Base-by-base conservation (phyloP, 352 stramenopile genomes). In the Phytopythium kandeliae region DNA sequence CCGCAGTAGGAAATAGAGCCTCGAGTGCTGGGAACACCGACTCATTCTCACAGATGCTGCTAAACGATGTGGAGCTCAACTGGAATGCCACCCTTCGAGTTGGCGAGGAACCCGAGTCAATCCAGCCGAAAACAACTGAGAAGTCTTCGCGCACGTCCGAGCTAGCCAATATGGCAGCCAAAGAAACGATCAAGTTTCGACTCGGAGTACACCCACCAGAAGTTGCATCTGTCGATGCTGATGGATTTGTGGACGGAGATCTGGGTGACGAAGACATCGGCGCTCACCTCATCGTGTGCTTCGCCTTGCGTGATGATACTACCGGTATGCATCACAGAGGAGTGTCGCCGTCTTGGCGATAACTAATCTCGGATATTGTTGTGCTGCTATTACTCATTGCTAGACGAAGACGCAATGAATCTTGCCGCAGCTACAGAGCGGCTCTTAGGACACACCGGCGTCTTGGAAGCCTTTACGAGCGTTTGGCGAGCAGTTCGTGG, bases 331-430 rank as follows among this genome's bases (percentile, higher is more conserved):
- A 11, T 25, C 8, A n/a, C 51, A 45, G 12, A 12, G 15, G 10
- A 36, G 17, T 26, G 21, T 31, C 4, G 28, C 28, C 28, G 28
- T 4, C 4, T 9, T 31, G 28, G 4, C n/a, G n/a, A n/a, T 31
- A 9, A 4, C 28, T 4, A 31, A 31, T n/a, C 13, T n/a, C 44
- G 19, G 17, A 9, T 46, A n/a, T 33, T 0, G 28, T 30, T 11
- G 21, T 38, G 16, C 16, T 40, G 8, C 17, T 26, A 10, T 21
- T 22, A 13, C 38, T 8, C 25, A 13, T 16, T 42, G 22, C 21
- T 17, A 31, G 28, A 31, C 46, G 73, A 87, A 49, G 64, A 74
- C 61, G 65, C 59, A 16, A 74, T 78, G 28, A 67, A 82, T n/a
- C 44, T 87, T 12, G 64, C 67, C 24, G 78, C 62, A 1, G 58